Evolutionary conservation across 345 rosid genomes (phyloP), one percentile per base, ranked within the genome.

Genomic region (Eutrema japonicum): DNA sequence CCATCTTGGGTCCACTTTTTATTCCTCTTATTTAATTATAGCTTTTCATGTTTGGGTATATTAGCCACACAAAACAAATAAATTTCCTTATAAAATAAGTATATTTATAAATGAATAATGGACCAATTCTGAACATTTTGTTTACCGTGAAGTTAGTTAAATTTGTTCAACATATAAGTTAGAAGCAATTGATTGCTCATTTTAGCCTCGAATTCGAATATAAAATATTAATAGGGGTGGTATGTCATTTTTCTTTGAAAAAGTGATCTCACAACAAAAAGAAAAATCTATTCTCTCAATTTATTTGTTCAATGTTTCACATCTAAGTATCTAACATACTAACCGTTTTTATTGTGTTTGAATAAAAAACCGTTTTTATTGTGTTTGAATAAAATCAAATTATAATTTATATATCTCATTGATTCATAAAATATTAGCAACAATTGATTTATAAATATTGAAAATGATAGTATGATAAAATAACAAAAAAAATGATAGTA

Each of bases 1-100:
- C 51, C 72, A 47, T 59, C 30, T 74, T 50, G 67, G 68, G 67
- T 51, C 78, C 61, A 74, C 43, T 51, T 22, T 22, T 40, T 49
- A 29, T 40, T 36, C 51, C 59, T 30, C 40, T 14, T 51, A 30
- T 12, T 53, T 42, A 11, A 8, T 54, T 12, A 6, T 53, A 57
- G 36, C 32, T 46, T 51, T 36, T 57, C 10, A 46, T 26, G 14
- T 45, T 69, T 46, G 18, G 35, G 54, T 16, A 54, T 56, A 16
- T 42, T 42, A 66, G n/a, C 51, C 52, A 67, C 65, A 43, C 10
- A 7, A n/a, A 37, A 7, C 8, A 36, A 26, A 51, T 26, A 51
- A 9, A 30, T 27, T 32, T 5, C 5, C 35, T 32, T 32, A 32
- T 0, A 32, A 32, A 4, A 5, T 32, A n/a, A n/a, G n/a, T n/a